Conservation (phyloP, 805 yeast genomes). For the Nakazawaea ambrosiae region DNA sequence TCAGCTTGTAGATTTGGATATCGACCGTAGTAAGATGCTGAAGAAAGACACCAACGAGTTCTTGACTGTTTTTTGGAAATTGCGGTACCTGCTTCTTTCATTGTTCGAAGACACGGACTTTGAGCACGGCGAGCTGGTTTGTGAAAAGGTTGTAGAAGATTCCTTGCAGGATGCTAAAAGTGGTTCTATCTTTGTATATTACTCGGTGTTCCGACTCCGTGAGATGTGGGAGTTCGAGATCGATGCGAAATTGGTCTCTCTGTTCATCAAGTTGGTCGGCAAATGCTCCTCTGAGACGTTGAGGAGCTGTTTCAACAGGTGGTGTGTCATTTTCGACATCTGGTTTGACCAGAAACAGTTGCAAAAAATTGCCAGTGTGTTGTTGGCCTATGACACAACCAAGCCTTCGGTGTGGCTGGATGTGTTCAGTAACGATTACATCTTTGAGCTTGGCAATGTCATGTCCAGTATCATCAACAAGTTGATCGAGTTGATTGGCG, state of each 20-base stretch:
- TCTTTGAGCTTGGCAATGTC: conserved; percentile 42
- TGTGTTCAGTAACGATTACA: conserved; percentile 28
- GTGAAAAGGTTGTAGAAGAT: conserved; percentile 2
- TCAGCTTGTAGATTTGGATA: neutral
- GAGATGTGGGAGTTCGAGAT: conserved; percentile 33
- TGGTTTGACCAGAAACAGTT: conserved; percentile 26
- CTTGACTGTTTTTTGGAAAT: conserved; percentile 29
- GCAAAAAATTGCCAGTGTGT: conserved; percentile 18
- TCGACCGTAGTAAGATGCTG: conserved; percentile 13
- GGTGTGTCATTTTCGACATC: conserved; percentile 43
- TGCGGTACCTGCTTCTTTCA: conserved; percentile 40
- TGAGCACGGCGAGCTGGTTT: neutral
- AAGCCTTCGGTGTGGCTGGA: conserved; percentile 15
- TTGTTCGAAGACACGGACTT: conserved; percentile 32
- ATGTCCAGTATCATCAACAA: conserved; percentile 18
- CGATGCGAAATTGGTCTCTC: conserved; percentile 10
- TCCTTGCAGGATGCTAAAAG: neutral
- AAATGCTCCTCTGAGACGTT: conserved; percentile 14
- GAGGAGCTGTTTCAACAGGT: conserved; percentile 34
- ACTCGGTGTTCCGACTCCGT: conserved; percentile 39
- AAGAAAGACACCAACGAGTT: neutral
- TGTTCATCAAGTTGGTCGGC: conserved; percentile 21
- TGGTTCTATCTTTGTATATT: conserved; percentile 21
- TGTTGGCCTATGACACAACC: conserved; percentile 18
- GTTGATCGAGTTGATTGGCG: conserved; percentile 2